Evolutionary conservation across 768 basidiomycete genomes (phyloP), one percentile per base, ranked within the genome.

Genomic region (Crepidotus variabilis): DNA sequence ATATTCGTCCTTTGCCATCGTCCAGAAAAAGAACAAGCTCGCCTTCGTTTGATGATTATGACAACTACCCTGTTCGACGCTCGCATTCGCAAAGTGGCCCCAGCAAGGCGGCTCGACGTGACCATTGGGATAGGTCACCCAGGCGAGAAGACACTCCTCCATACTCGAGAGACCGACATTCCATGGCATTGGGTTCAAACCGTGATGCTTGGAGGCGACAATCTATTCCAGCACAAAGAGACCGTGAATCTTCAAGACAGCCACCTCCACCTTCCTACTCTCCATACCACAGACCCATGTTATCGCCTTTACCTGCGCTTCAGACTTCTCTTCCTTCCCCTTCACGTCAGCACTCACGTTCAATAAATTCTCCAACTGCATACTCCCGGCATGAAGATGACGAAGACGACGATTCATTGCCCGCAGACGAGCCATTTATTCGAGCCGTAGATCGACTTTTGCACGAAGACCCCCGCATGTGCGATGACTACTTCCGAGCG

Each of bases 401-500:
- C 23, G 71, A 73, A 14, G 71, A 72, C 23, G 76, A 74, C 34
- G 68, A 72, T 3, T 66, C 63, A 22, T 77, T 77, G 20, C 69
- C 76, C 50, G 63, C 74, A 43, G 72, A 80, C 57, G 72, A 74
- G 16, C 67, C 70, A 28, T 73, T 86, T 47, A 65, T 60, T 52
- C n/a, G 39, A 46, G 56, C 46, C 1, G 75, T 85, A n/a, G 72
- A 77, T 47, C 51, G 66, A 7, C 57, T 73, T 13, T 64, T 87
- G 11, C 72, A 75, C 57, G 67, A 76, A 28, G 78, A 85, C 55
- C 61, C 68, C 1, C 71, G 63, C 43, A 57, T 33, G 21, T 85
- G 79, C 75, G 55, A 58, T 8, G 71, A 71, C 9, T 85, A 79
- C 61, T 83, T 79, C 66, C 66, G 57, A 52, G 55, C 50, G 18